phyloP scores from a whole-genome alignment of 2,329 filamentous ascomycete species.

The Cladophialophora carrionii region DNA sequence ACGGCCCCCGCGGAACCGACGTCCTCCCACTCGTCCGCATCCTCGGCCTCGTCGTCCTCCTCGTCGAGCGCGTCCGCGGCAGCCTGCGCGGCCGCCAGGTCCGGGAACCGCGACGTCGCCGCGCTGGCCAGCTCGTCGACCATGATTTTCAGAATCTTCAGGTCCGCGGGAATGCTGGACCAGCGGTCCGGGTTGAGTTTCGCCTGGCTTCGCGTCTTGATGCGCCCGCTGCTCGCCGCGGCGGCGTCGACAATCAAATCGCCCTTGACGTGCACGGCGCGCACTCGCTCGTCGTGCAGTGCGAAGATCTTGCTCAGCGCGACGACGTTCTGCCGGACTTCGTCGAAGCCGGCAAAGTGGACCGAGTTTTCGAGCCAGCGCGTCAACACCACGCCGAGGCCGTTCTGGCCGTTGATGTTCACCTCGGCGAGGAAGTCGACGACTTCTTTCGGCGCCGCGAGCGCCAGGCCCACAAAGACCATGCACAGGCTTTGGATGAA shows the following conservation, averaged over 20 bases:
- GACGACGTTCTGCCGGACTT: conserved; percentile 94
- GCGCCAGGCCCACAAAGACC: conserved; percentile 87
- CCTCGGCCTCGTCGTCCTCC: conserved; percentile 58
- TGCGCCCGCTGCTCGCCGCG: conserved; percentile 63
- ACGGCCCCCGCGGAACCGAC: conserved; percentile 66
- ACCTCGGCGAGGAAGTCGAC: conserved; percentile 88
- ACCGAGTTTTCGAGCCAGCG: conserved; percentile 98
- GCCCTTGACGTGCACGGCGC: conserved; percentile 82
- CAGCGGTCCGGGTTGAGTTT: conserved; percentile 88
- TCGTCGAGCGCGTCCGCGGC: conserved; percentile 65
- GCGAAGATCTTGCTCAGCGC: conserved; percentile 89
- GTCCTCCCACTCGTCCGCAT: conserved; percentile 89
- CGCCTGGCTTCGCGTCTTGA: conserved; percentile 91
- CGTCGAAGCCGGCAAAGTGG: conserved; percentile 97
- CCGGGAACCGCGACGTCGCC: conserved; percentile 59
- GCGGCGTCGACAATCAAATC: conserved; percentile 76
- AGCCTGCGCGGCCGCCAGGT: conserved; percentile 60
- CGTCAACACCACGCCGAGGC: conserved; percentile 83
- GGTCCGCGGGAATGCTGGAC: conserved; percentile 80
- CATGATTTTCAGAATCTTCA: conserved; percentile 96
- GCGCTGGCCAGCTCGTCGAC: conserved; percentile 88
- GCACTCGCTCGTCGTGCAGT: conserved; percentile 78
- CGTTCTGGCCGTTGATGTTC: conserved; percentile 72
- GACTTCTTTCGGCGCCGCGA: conserved; percentile 83
- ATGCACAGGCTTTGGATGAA: conserved; percentile 96